Evolutionary conservation across 345 rosid genomes (phyloP).

Genomic region (Barbarea vulgaris): DNA sequence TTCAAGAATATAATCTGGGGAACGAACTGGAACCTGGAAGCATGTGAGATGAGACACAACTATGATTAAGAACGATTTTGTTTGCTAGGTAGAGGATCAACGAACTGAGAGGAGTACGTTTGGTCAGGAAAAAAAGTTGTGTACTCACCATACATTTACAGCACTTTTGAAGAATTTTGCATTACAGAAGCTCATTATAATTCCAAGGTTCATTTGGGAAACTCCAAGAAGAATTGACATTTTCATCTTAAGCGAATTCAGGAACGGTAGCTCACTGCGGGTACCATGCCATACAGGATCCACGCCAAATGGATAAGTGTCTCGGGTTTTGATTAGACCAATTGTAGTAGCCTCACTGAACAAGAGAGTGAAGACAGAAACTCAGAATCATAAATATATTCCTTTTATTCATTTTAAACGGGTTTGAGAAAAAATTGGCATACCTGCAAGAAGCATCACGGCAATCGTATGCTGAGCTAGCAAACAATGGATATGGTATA

Average conservation of each 20-base stretch:
- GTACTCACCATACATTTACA: constrained; percentile 69
- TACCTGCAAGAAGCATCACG: constrained; percentile 95
- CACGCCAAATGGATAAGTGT: constrained; percentile 90
- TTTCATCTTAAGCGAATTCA: constrained; percentile 98
- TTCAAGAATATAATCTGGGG: constrained; percentile 94
- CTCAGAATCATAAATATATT: neutral
- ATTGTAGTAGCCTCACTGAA: constrained; percentile 79
- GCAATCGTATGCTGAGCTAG: constrained; percentile 87
- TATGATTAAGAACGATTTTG: neutral
- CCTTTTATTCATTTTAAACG: neutral
- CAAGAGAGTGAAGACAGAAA: constrained; percentile 8
- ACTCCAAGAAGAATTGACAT: constrained; percentile 98
- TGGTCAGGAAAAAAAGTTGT: neutral
- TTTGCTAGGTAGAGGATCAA: constrained; percentile 7
- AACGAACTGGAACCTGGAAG: constrained; percentile 88
- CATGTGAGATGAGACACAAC: constrained; percentile 22
- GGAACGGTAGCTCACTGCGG: constrained; percentile 89
- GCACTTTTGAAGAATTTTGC: constrained; percentile 68
- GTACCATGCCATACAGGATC: constrained; percentile 96
- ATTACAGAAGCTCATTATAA: constrained; percentile 84
- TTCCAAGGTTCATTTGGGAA: constrained; percentile 97
- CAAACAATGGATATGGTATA: constrained; percentile 85
- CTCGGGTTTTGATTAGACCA: constrained; percentile 80
- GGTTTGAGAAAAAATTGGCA: constrained; percentile 21
- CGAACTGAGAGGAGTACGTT: constrained; percentile 6